Percentiles rank a stretch among this genome's conserved stretches.
phyloP scores from a whole-genome alignment of 1,284 basidiomycete genomes.

The Vanrija humicola region DNA sequence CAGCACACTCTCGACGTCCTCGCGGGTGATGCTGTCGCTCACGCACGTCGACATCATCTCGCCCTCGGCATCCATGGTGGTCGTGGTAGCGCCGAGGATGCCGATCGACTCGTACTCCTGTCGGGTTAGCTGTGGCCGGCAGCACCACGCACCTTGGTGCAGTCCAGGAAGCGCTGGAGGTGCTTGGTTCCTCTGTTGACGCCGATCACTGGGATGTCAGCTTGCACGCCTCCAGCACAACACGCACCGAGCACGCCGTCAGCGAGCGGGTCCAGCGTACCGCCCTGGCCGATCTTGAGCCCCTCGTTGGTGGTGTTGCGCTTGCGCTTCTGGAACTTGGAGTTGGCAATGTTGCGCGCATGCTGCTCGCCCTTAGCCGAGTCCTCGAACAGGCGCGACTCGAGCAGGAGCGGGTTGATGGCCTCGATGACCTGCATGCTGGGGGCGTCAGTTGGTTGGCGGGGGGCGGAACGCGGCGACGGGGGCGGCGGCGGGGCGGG shows the following conservation, averaged over 20 bases:
- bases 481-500: neutral
- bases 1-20: slow-evolving; percentile 67
- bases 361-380: slow-evolving; percentile 22
- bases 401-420: slow-evolving; percentile 72
- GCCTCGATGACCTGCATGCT: slow-evolving; percentile 89
- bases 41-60: slow-evolving; percentile 68
- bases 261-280: slow-evolving; percentile 90
- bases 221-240: slow-evolving; percentile 46
- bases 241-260: slow-evolving; percentile 66
- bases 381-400: slow-evolving; percentile 74
- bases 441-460: neutral
- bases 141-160: slow-evolving; percentile 68
- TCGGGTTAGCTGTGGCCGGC: neutral
- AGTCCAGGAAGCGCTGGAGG: slow-evolving; percentile 77
- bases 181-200: slow-evolving; percentile 88
- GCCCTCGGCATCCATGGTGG: slow-evolving; percentile 89
- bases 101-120: slow-evolving; percentile 91
- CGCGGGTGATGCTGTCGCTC: slow-evolving; percentile 78
- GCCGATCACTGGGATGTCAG: slow-evolving; percentile 66
- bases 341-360: slow-evolving; percentile 3
- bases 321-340: slow-evolving; percentile 26
- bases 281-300: slow-evolving; percentile 50
- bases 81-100: slow-evolving; percentile 88
- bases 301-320: slow-evolving; percentile 40
- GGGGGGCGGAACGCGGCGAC: neutral